Conservation (phyloP, 345 rosid species). For the Gossypium bickii region DNA sequence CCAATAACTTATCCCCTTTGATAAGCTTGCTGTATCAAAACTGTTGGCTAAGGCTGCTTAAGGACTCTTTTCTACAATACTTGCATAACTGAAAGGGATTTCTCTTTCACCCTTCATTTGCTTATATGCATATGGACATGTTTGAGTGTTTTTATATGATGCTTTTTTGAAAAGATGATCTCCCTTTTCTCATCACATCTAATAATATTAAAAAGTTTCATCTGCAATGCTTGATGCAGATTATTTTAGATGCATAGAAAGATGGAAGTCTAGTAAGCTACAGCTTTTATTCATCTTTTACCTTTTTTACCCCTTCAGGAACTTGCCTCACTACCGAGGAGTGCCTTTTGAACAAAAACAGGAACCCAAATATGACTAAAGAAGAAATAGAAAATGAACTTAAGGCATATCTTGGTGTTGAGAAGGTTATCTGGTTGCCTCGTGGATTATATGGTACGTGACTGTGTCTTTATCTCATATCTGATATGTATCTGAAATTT, state of each 20-base stretch:
- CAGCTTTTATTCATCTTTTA: conserved; percentile 3
- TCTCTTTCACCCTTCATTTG: conserved; percentile 4
- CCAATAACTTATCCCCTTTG: background rate
- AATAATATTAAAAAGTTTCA: background rate
- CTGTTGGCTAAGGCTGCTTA: conserved; percentile 2
- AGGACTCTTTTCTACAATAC: background rate
- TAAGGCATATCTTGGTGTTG: conserved; percentile 66
- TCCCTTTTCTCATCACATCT: background rate
- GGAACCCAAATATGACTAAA: conserved; percentile 72
- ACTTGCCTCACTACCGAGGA: conserved; percentile 93
- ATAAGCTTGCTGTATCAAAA: background rate
- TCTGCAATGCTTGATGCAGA: background rate
- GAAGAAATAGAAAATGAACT: conserved; percentile 78
- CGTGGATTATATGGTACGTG: conserved; percentile 69
- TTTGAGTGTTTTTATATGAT: background rate
- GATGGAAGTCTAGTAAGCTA: background rate
- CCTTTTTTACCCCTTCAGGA: conserved; percentile 36
- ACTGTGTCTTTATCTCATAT: background rate
- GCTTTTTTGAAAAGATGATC: background rate
- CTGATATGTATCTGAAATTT: background rate
- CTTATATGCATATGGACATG: background rate
- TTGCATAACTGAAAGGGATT: background rate
- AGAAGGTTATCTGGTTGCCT: conserved; percentile 77
- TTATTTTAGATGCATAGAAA: background rate
- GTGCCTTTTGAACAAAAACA: conserved; percentile 81